phyloP scores from a whole-genome alignment of 129 eudicot genomes.

The Scalesia atractyloides region DNA sequence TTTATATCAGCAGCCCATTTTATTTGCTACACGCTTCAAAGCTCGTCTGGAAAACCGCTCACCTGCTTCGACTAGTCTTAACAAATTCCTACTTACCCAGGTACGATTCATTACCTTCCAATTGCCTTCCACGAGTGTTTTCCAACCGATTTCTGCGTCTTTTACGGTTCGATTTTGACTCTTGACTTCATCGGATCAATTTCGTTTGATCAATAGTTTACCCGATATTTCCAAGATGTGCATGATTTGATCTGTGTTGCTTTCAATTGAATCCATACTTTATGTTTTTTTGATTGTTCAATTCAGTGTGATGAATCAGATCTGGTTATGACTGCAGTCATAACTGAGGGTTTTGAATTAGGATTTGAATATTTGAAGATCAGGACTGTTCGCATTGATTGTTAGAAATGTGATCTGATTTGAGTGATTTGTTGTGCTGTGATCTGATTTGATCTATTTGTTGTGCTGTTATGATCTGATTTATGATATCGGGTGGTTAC shows the following conservation, averaged over 20 bases:
- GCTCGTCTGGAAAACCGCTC: constrained; percentile 5
- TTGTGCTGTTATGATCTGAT: not conserved
- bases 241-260: constrained; percentile 8
- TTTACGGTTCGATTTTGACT: constrained; percentile 12
- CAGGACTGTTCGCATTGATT: constrained; percentile 1
- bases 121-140: not conserved
- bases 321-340: constrained; percentile 18
- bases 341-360: constrained; percentile 6
- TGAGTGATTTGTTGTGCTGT: too few species aligned
- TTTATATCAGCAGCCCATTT: constrained; percentile 12
- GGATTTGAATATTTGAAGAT: constrained; percentile 7
- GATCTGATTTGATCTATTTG: constrained; percentile 1
- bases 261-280: constrained; percentile 6
- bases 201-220: constrained; percentile 5
- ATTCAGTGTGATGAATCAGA: constrained; percentile 18
- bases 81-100: constrained; percentile 20
- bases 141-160: not conserved
- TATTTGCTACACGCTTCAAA: constrained; percentile 7
- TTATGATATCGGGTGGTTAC: too few species aligned
- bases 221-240: constrained; percentile 19
- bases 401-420: constrained; percentile 18
- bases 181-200: constrained; percentile 10
- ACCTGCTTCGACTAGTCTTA: constrained; percentile 10
- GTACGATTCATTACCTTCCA: constrained; percentile 17
- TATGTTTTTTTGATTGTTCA: constrained; percentile 10